phyloP scores from a whole-genome alignment of 257 asterid species.

The Jacaranda mimosifolia region DNA sequence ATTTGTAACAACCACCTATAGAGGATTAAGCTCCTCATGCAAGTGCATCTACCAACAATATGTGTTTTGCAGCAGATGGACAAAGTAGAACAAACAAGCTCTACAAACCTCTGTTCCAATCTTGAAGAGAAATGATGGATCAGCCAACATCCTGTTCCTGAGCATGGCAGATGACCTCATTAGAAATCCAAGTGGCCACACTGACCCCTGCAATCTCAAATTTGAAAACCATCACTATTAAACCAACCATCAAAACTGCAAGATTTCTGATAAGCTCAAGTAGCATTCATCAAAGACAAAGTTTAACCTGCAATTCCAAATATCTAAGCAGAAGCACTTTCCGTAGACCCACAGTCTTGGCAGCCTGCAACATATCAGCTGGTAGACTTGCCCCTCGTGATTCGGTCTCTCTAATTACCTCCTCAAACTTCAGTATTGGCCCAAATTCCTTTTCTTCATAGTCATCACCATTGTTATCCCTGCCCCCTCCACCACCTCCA shows the following conservation, averaged over 20 bases:
- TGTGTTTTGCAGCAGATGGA: neutral
- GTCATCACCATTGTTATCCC: constrained; percentile 57
- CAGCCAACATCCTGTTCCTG: constrained; percentile 95
- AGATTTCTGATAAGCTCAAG: neutral
- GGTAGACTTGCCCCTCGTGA: constrained; percentile 87
- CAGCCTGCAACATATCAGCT: constrained; percentile 94
- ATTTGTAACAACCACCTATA: neutral
- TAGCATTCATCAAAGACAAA: neutral
- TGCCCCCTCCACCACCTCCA: too few species aligned
- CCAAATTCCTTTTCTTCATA: constrained; percentile 84
- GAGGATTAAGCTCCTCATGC: constrained; percentile 1
- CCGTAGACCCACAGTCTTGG: constrained; percentile 79
- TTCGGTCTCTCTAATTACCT: constrained; percentile 79
- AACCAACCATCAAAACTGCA: constrained; percentile 5
- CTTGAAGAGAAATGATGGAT: constrained; percentile 96
- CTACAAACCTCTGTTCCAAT: constrained; percentile 88
- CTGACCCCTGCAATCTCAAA: constrained; percentile 68
- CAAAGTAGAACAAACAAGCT: constrained; percentile 24
- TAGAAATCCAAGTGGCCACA: constrained; percentile 80
- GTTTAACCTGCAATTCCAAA: constrained; percentile 87
- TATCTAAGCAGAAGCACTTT: constrained; percentile 75
- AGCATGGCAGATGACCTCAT: constrained; percentile 83
- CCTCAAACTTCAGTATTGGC: constrained; percentile 86
- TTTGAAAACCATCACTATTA: constrained; percentile 28
- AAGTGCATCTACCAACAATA: constrained; percentile 19